phyloP scores from a whole-genome alignment of 768 basidiomycete species.

The Strobilomyces dryophilus region DNA sequence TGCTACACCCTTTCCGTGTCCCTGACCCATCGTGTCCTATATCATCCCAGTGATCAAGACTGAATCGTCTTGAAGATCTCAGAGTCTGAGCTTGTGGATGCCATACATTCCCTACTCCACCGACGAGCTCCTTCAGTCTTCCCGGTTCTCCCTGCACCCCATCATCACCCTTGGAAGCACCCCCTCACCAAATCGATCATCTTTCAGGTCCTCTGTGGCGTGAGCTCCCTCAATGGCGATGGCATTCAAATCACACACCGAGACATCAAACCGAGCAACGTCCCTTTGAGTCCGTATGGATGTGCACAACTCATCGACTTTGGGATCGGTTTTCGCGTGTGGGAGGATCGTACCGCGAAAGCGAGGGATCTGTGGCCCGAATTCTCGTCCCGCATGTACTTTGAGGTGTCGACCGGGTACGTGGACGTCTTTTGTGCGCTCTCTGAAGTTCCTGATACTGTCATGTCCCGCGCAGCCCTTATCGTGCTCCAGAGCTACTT shows the following conservation, averaged over 20 bases:
- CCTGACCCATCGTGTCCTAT: no score
- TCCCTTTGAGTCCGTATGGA: no score
- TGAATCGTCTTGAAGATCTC: constrained; percentile 35
- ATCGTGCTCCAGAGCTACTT: constrained; percentile 33
- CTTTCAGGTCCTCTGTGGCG: constrained; percentile 59
- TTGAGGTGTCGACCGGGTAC: constrained; percentile 39
- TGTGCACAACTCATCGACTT: no score
- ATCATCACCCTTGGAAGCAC: constrained; percentile 1
- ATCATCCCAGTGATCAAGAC: constrained; percentile 11
- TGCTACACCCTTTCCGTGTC: no score
- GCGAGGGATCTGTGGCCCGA: constrained; percentile 64
- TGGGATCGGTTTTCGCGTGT: no score
- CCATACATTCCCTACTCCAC: constrained; percentile 53
- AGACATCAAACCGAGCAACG: no score
- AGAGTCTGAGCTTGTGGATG: constrained; percentile 59
- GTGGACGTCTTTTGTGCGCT: constrained; percentile 16
- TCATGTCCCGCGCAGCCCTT: constrained; percentile 29
- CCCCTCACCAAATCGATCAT: constrained; percentile 57
- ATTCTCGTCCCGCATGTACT: constrained; percentile 14
- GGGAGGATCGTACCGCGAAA: constrained; percentile 8
- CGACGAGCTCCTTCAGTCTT: constrained; percentile 22
- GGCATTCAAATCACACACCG: constrained; percentile 65
- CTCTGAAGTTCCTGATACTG: not conserved
- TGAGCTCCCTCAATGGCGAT: constrained; percentile 62
- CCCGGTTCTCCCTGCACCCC: constrained; percentile 21